Evolutionary conservation across 805 yeast genomes (phyloP), one percentile per base, ranked within the genome.

Genomic region (Candida nitratophila): DNA sequence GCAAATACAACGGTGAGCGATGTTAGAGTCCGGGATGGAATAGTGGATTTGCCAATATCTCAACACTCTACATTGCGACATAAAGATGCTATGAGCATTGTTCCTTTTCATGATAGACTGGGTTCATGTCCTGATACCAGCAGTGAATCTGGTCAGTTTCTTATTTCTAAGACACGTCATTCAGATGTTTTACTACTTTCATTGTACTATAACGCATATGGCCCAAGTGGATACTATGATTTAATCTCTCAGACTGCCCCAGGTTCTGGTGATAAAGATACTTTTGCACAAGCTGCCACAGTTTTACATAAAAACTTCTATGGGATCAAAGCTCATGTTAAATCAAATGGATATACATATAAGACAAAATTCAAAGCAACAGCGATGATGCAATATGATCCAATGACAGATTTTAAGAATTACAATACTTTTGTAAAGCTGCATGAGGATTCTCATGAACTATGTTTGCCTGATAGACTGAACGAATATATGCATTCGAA

Each of bases 201-300:
- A 0, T 56, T 79, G 30, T 81, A 78, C 54, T 81, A 80, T 54
- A 81, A 81, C 52, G 56, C 74, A 37, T 77, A 74, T 53, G 85
- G 85, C 0, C 83, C 82, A 2, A 68, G 69, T n/a, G 68, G 74
- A 44, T 79, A 73, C 50, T 78, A 79, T 49, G 76, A 76, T 22
- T 60, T 79, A 16, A 65, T 79, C 42, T 71, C 81, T 0, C 76
- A 77, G 56, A 82, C 77, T 31, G 71, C 70, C 33, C 76, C 75
- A 4, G 93, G 93, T n/a, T 87, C 82, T 63, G 93, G 91, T 42
- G 91, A 85, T 57, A 85, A 84, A 54, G 91, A 84, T 51, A 83
- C 91, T 0, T 81, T 82, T 47, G 67, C 81, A 43, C 86, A 88
- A 0, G 86, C 88, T 1, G 83, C 87, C 2, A 69, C 71, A 27